Conservation (phyloP, 208 protist genomes). For the Leishmania martiniquensis region DNA sequence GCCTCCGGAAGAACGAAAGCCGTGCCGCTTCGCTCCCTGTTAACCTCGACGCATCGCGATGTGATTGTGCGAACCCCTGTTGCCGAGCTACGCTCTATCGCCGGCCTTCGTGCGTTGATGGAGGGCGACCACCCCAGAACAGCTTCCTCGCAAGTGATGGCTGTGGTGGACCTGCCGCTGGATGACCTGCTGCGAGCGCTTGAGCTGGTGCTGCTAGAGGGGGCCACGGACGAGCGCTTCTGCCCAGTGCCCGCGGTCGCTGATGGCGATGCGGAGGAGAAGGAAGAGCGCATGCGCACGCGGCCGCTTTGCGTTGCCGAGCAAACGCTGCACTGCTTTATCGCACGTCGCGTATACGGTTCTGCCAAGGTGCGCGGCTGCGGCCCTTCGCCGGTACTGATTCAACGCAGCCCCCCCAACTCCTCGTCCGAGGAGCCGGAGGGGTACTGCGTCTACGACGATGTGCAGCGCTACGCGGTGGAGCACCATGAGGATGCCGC, state of each 20-base stretch:
- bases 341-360: slow-evolving; percentile 69
- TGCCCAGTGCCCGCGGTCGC: slow-evolving; percentile 4
- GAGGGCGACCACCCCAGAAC: neutral
- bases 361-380: slow-evolving; percentile 31
- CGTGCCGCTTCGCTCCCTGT: slow-evolving; percentile 9
- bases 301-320: slow-evolving; percentile 28
- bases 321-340: slow-evolving; percentile 70
- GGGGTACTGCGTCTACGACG: slow-evolving; percentile 72
- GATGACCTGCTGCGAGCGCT: slow-evolving; percentile 44
- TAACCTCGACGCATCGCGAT: slow-evolving; percentile 12
- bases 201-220: slow-evolving; percentile 53
- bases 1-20: neutral
- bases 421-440: slow-evolving; percentile 75
- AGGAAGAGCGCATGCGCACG: neutral
- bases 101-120: slow-evolving; percentile 16
- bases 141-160: slow-evolving; percentile 4
- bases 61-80: slow-evolving; percentile 31
- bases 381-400: slow-evolving; percentile 57
- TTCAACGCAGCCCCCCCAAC: slow-evolving; percentile 50
- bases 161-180: slow-evolving; percentile 21
- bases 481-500: slow-evolving; percentile 43
- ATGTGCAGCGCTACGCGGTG: slow-evolving; percentile 68
- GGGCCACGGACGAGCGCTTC: slow-evolving; percentile 32
- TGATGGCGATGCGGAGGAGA: neutral
- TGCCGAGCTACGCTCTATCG: slow-evolving; percentile 23